These are phyloP conservation scores for Boletus huronensis DNA, from an alignment of 768 basidiomycete species.

Conservation along the genomic window DNA sequence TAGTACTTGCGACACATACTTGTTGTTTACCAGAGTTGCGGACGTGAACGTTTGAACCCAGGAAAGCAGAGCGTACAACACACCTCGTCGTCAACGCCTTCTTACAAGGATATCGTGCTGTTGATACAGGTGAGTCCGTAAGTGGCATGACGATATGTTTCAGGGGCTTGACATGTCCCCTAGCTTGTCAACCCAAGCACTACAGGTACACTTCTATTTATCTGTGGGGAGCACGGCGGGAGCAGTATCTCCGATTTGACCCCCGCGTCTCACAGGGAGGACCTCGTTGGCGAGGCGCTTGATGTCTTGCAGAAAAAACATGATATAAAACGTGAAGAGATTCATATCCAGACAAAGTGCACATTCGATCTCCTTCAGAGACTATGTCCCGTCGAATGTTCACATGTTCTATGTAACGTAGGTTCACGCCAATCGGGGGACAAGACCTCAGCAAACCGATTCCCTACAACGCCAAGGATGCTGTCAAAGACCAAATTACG, in stretches of 20 bases:
- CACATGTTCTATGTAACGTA: constrained; percentile 25
- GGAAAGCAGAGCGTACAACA: constrained; percentile 76
- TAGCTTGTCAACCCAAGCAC: constrained; percentile 71
- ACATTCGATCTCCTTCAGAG: constrained; percentile 3
- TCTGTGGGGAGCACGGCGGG: not conserved
- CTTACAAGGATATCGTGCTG: constrained; percentile 70
- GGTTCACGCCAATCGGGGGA: constrained; percentile 71
- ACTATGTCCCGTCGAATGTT: not conserved
- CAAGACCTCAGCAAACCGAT: constrained; percentile 69
- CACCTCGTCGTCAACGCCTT: constrained; percentile 69
- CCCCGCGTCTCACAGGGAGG: constrained; percentile 49
- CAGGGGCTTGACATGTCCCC: constrained; percentile 14
- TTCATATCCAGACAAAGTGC: constrained; percentile 82
- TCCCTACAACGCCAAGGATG: constrained; percentile 60
- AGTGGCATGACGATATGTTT: not conserved
- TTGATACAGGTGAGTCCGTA: constrained; percentile 70
- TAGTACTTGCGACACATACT: not conserved
- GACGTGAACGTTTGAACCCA: constrained; percentile 33
- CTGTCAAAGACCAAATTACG: constrained; percentile 56
- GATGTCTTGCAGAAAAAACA: constrained; percentile 52
- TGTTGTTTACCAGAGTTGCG: not conserved
- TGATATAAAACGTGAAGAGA: constrained; percentile 60
- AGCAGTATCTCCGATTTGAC: not conserved
- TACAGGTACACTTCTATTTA: constrained; percentile 46
- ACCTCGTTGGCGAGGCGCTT: constrained; percentile 76